A percentile compares a stretch with the other conserved stretches of the same genome.
These are phyloP conservation scores for Termitomyces sp. DNA, from an alignment of 768 basidiomycete species.

Conservation along the genomic window DNA sequence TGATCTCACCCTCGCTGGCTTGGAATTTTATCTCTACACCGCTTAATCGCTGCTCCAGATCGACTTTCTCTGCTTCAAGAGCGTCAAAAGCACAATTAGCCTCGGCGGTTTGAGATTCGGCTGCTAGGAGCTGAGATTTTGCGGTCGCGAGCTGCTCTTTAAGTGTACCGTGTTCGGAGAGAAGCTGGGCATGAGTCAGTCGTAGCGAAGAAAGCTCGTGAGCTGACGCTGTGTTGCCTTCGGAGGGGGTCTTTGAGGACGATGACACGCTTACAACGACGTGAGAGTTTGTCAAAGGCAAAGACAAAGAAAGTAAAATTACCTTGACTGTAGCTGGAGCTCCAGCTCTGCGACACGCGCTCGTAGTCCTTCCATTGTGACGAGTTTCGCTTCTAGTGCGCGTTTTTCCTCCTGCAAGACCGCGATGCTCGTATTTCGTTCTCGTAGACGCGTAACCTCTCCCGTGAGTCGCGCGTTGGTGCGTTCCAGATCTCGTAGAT, in stretches of 20 bases:
- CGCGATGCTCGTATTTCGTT: conserved; percentile 59
- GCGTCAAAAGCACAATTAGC: conserved; percentile 5
- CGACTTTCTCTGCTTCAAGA: conserved; percentile 12
- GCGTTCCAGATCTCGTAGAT: conserved; percentile 59
- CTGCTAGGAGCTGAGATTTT: conserved; percentile 36
- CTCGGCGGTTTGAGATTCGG: conserved; percentile 32
- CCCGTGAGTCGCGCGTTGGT: conserved; percentile 53
- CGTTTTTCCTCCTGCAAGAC: conserved; percentile 76
- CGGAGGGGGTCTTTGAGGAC: conserved; percentile 16
- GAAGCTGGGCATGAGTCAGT: conserved; percentile 56
- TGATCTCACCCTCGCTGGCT: conserved; percentile 3
- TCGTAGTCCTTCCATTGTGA: conserved; percentile 50
- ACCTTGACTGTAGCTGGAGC: conserved; percentile 51
- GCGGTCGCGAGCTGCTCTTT: conserved; percentile 45
- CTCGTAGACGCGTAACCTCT: conserved; percentile 54
- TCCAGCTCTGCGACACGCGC: conserved; percentile 67
- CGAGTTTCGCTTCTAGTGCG: conserved; percentile 53
- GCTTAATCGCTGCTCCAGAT: conserved; percentile 3
- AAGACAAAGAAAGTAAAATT: conserved; percentile 14
- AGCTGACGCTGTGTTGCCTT: conserved; percentile 39
- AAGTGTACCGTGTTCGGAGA: conserved; percentile 67
- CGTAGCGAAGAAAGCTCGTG: conserved; percentile 61
- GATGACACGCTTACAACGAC: background rate
- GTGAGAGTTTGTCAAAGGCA: background rate
- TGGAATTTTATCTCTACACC: background rate